Conservation (phyloP, 2,329 filamentous ascomycete genomes). For the Fusarium chaquense region DNA sequence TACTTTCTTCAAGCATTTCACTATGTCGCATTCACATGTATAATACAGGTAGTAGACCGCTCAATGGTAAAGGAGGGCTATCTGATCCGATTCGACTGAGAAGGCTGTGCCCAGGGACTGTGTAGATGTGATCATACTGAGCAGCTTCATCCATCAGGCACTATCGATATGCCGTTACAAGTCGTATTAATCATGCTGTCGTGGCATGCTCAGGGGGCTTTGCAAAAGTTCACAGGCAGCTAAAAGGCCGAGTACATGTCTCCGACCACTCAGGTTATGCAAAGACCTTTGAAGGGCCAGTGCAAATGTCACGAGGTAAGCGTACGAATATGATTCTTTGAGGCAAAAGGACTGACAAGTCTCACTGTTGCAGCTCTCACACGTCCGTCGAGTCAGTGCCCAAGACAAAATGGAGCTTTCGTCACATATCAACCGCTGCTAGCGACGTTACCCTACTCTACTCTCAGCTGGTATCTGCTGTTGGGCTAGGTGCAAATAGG, state of each 20-base stretch:
- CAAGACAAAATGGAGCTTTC: slow-evolving; percentile 9
- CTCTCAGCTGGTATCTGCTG: slow-evolving; percentile 3
- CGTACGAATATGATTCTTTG: slow-evolving; percentile 24
- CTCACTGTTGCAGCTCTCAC: slow-evolving; percentile 25
- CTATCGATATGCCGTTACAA: not conserved
- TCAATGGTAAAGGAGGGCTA: not conserved
- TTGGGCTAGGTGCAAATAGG: not conserved
- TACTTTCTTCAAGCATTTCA: not conserved
- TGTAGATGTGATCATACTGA: not conserved
- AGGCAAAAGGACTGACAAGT: slow-evolving; percentile 35
- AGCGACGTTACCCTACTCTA: not conserved
- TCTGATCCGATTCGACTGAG: not conserved
- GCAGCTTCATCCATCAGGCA: slow-evolving; percentile 1
- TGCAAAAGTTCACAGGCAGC: slow-evolving; percentile 21
- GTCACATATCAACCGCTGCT: slow-evolving; percentile 13
- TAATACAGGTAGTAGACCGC: slow-evolving; percentile 8
- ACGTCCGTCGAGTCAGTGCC: slow-evolving; percentile 22
- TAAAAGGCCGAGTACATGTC: slow-evolving; percentile 27
- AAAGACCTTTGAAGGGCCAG: slow-evolving; percentile 27
- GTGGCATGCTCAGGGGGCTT: slow-evolving; percentile 33
- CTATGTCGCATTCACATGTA: not conserved
- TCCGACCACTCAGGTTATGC: slow-evolving; percentile 39
- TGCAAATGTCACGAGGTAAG: slow-evolving; percentile 28
- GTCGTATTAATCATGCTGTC: slow-evolving; percentile 29
- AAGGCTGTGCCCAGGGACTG: not conserved